Evolutionary conservation across 352 stramenopile species (phyloP), one percentile per base, ranked within the genome.

Genomic region (Elongisporangium prolatum): DNA sequence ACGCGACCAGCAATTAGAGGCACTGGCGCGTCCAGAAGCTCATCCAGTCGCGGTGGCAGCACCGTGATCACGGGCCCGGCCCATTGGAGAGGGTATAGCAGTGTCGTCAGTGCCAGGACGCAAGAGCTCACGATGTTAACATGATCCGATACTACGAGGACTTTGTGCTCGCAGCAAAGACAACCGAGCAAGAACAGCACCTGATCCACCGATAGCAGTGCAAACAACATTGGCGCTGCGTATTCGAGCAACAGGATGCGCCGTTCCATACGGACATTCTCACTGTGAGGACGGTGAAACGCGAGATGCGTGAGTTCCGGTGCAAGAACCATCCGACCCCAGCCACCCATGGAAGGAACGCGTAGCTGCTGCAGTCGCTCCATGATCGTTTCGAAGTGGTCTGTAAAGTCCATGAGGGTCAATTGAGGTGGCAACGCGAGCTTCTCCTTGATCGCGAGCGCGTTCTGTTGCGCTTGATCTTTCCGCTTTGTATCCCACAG

Each of bases 1-100:
- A 93, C 80, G 7, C 82, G 77, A n/a, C 84, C 84, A 17, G 80
- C 84, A 28, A 93, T 89, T 16, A 93, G 55, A 9, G 84, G 84
- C 9, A 93, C 84, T 3, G 84, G 84, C 1, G 84, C 82, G 48
- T 93, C 84, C 5, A 91, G 63, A 8, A 93, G 59, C 60, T 93
- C 84, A 48, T 88, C 67, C 1, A 91, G 70, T 11, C 80, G 68
- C 16, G 80, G 77, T 11, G 84, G 84, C 4, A 93, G 50, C 25
- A 93, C 64, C 1, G 84, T 90, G 49, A 93, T 79, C 20, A 93
- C 77, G 16, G 83, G 82, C 0, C 84, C 84, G 4, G 81, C 82
- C 84, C 84, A 93, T 63, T 89, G 78, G 11, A 91, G 57, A 4
- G 84, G 84, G 18, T 78, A 59, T 0, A 93, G 67, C 34, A 93